A percentile compares a stretch with the other conserved stretches of the same genome.
Conservation (phyloP, 352 stramenopile genomes). For the Phytophthora megakarya region DNA sequence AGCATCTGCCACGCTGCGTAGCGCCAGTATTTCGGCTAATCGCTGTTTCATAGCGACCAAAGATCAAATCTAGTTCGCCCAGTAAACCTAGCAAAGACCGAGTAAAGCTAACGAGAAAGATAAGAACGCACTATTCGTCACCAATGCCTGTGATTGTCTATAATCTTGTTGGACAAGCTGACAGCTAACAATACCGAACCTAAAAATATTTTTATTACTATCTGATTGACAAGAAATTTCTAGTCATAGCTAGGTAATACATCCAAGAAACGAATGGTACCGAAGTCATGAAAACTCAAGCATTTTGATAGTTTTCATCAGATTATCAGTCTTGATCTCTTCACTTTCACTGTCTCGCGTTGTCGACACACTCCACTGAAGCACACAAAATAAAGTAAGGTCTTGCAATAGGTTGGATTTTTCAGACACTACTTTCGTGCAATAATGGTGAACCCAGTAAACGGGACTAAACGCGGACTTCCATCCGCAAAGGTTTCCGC, state of each 20-base stretch:
- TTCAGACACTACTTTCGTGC: slow-evolving; percentile 44
- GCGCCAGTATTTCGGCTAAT: slow-evolving; percentile 51
- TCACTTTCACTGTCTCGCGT: too few relatives aligned
- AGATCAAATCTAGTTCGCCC: not conserved
- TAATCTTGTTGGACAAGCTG: too few relatives aligned
- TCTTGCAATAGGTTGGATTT: too few relatives aligned
- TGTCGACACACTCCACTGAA: too few relatives aligned
- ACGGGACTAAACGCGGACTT: slow-evolving; percentile 31
- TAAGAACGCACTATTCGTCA: slow-evolving; percentile 22
- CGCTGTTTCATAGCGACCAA: slow-evolving; percentile 47
- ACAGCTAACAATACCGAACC: not conserved
- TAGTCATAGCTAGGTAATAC: too few relatives aligned
- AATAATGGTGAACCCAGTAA: slow-evolving; percentile 31
- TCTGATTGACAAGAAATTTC: too few relatives aligned
- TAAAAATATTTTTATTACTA: slow-evolving; percentile 23
- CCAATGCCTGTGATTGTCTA: too few relatives aligned
- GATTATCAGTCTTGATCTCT: too few relatives aligned
- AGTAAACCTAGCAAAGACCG: slow-evolving; percentile 1
- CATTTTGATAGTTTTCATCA: too few relatives aligned
- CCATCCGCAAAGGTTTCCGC: slow-evolving; percentile 22
- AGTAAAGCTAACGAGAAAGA: slow-evolving; percentile 6
- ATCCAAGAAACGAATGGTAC: too few relatives aligned
- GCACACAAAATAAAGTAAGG: too few relatives aligned
- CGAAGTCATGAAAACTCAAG: too few relatives aligned
- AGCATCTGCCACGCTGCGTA: slow-evolving; percentile 44